These are phyloP conservation scores for Trichopus zeylanicus DNA, from an alignment of 116 monocot genomes.

Conservation along the genomic window DNA sequence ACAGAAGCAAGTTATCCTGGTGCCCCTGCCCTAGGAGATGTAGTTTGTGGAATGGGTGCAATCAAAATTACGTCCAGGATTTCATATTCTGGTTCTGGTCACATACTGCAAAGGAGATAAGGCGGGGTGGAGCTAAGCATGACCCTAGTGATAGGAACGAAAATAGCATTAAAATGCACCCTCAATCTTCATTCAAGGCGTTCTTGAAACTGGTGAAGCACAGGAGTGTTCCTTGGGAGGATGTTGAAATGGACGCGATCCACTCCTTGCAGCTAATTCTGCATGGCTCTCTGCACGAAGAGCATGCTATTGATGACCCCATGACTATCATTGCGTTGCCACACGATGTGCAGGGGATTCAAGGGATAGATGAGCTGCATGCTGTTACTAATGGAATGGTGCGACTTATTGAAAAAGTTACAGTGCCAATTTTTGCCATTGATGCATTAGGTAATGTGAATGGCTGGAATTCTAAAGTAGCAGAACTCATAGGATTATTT, in stretches of 20 bases:
- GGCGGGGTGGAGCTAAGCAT: slow-evolving; percentile 85
- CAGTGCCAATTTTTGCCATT: too few species aligned
- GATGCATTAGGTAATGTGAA: too few species aligned
- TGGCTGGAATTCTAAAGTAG: too few species aligned
- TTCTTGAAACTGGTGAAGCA: slow-evolving; percentile 79
- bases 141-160: slow-evolving; percentile 36
- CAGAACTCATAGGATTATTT: slow-evolving; percentile 68
- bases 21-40: slow-evolving; percentile 50
- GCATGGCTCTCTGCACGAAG: too few species aligned
- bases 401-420: slow-evolving; percentile 82
- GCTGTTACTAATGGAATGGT: slow-evolving; percentile 86
- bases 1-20: slow-evolving; percentile 72
- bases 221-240: slow-evolving; percentile 66
- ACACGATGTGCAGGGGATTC: too few species aligned
- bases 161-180: slow-evolving; percentile 61
- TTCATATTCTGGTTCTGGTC: slow-evolving; percentile 93
- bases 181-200: slow-evolving; percentile 76
- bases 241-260: too few species aligned
- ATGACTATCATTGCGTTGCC: too few species aligned
- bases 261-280: too few species aligned
- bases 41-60: slow-evolving; percentile 88
- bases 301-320: too few species aligned
- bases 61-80: slow-evolving; percentile 60
- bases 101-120: slow-evolving; percentile 75
- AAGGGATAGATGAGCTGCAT: too few species aligned